Evolutionary conservation across 73 alveolate genomes (phyloP).

Genomic region (Diophrys appendiculata): DNA sequence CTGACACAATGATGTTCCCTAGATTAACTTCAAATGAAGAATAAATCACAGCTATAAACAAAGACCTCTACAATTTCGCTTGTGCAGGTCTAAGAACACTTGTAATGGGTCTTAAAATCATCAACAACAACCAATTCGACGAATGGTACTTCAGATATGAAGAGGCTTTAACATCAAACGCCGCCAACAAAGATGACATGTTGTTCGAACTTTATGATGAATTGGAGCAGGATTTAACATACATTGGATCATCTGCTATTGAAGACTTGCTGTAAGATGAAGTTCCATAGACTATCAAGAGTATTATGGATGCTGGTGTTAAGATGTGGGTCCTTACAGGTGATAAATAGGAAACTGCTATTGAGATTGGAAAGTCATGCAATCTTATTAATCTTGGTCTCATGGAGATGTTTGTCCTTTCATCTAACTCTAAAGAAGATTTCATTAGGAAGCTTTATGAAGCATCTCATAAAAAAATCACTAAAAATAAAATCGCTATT

Average conservation of each 20-base stretch:
- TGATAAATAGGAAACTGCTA: constrained; percentile 87
- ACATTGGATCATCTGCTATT: constrained; percentile 94
- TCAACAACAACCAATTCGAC: constrained; percentile 47
- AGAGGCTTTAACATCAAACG: constrained; percentile 16
- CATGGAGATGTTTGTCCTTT: constrained; percentile 65
- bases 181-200: constrained; percentile 38
- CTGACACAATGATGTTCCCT: constrained; percentile 86
- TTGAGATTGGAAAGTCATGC: constrained; percentile 86
- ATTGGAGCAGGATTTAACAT: constrained; percentile 80
- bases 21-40: constrained; percentile 7
- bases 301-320: constrained; percentile 59
- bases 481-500: constrained; percentile 39
- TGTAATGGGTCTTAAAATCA: constrained; percentile 76
- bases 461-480: no score
- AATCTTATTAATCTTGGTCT: constrained; percentile 69
- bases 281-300: constrained; percentile 77
- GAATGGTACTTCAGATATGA: constrained; percentile 64
- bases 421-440: constrained; percentile 37
- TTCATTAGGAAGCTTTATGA: no score
- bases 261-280: constrained; percentile 79
- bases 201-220: constrained; percentile 66
- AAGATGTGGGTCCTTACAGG: constrained; percentile 85
- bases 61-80: constrained; percentile 89
- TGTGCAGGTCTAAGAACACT: constrained; percentile 92
- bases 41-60: constrained; percentile 24